A percentile compares a stretch with the other conserved stretches of the same genome.
These are phyloP conservation scores for Zelonia costaricensis DNA, from an alignment of 208 protist genomes.

Conservation along the genomic window DNA sequence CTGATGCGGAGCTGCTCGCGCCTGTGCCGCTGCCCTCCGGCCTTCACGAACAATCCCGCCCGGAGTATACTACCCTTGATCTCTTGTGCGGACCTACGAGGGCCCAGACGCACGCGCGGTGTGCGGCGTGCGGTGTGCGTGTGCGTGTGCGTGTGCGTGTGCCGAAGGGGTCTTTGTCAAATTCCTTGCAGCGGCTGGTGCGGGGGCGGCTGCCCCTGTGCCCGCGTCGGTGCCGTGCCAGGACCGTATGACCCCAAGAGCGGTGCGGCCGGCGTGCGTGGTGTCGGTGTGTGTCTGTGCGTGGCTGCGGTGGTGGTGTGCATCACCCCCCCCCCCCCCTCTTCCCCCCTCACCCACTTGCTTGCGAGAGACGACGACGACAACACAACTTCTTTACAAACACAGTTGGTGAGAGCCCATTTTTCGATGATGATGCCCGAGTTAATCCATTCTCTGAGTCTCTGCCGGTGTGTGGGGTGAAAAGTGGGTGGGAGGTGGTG, in stretches of 20 bases:
- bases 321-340: too few species aligned
- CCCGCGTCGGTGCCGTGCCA: constrained; percentile 20
- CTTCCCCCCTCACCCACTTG: too few species aligned
- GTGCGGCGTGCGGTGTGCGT: neutral
- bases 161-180: constrained; percentile 17
- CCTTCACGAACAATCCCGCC: constrained; percentile 71
- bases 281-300: constrained; percentile 6
- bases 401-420: constrained; percentile 45
- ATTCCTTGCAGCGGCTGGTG: constrained; percentile 31
- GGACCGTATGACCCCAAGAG: constrained; percentile 28
- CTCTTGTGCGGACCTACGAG: constrained; percentile 68
- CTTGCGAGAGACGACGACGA: constrained; percentile 30
- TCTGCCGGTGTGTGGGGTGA: neutral
- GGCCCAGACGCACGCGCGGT: constrained; percentile 38
- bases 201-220: neutral
- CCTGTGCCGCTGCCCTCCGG: constrained; percentile 1
- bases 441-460: constrained; percentile 58
- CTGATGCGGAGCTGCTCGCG: neutral
- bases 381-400: constrained; percentile 35
- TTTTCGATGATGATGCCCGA: constrained; percentile 38
- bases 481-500: too few species aligned
- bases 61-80: constrained; percentile 53
- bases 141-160: neutral
- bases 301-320: neutral
- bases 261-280: neutral